Evolutionary conservation across 1,139 yeast species (phyloP), one percentile per base, ranked within the genome.

Genomic region (Suhomyces coccinellae): DNA sequence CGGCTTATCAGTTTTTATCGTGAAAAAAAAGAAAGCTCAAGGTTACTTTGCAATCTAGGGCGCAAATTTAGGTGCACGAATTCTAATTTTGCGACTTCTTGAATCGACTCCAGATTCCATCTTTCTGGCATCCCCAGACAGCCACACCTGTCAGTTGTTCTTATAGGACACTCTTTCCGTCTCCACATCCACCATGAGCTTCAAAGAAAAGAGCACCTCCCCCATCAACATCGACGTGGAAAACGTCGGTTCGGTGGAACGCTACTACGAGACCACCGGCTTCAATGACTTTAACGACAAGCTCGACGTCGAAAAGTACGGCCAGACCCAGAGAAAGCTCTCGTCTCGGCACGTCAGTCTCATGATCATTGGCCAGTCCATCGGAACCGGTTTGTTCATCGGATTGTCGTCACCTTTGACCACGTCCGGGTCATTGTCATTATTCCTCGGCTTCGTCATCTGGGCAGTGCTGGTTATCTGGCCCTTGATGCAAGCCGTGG

Each of bases 311-410:
- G 64, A 58, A 14, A 63, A 66, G 40, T 67, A 69, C 49, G 75
- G 75, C 20, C 52, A 54, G 34, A 68, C 72, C 28, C 57, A 69
- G 47, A 63, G 80, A 50, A 67, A 67, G 38, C 61, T 77, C 36
- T 63, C 65, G 34, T 59, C 72, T 11, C 65, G 82, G 38, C 82
- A 77, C 57, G 71, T 77, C 16, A 64, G 73, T 36, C 66, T 77
- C 53, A 73, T 77, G 67, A 73, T 77, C 40, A 71, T 77, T 38
- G 81, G 82, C n/a, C 79, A 77, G 45, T 63, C 74, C 45, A 73
- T 77, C 38, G 80, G 81, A 27, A 69, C 79, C 3, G 82, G 81
- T 41, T 60, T 75, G 37, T 75, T 71, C 53, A 59, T 71, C 31
- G 74, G 75, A 15, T 54, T 70, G 40, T 58, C 66, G 14, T 45